Conservation (phyloP, 2,329 filamentous ascomycete species). For the Knufia petricola region DNA sequence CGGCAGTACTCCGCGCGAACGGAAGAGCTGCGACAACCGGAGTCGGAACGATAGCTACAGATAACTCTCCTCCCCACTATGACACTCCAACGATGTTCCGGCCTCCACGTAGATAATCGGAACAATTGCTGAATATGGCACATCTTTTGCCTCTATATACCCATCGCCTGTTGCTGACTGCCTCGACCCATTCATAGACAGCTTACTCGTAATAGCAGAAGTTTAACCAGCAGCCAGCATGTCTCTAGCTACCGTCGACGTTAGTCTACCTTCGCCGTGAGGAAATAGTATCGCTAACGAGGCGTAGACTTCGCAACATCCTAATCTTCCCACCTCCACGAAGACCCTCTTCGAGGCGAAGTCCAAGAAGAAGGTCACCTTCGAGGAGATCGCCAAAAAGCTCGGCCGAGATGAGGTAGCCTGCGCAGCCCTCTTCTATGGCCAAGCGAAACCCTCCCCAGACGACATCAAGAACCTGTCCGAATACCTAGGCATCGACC, state of each 20-base stretch:
- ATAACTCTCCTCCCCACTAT: not conserved
- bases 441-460: constrained; percentile 62
- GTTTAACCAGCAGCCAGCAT: constrained; percentile 24
- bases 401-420: constrained; percentile 75
- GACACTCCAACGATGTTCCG: not conserved
- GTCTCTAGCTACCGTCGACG: constrained; percentile 37
- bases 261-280: constrained; percentile 19
- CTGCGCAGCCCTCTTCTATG: constrained; percentile 82
- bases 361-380: constrained; percentile 62
- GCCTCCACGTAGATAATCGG: not conserved
- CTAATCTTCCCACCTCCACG: constrained; percentile 61
- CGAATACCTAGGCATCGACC: constrained; percentile 52
- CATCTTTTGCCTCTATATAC: not conserved
- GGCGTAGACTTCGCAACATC: constrained; percentile 52
- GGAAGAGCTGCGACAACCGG: too few relatives aligned
- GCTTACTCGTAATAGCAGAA: not conserved
- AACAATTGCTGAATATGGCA: not conserved
- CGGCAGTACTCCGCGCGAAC: too few relatives aligned
- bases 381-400: constrained; percentile 64
- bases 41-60: too few relatives aligned
- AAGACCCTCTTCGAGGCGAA: constrained; percentile 73
- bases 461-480: constrained; percentile 63
- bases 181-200: not conserved
- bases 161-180: not conserved
- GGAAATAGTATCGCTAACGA: constrained; percentile 20